Percentiles rank a stretch among this genome's conserved stretches.
Evolutionary conservation across 169 alveolate genomes (phyloP).

Genomic region (Eimeria acervulina): DNA sequence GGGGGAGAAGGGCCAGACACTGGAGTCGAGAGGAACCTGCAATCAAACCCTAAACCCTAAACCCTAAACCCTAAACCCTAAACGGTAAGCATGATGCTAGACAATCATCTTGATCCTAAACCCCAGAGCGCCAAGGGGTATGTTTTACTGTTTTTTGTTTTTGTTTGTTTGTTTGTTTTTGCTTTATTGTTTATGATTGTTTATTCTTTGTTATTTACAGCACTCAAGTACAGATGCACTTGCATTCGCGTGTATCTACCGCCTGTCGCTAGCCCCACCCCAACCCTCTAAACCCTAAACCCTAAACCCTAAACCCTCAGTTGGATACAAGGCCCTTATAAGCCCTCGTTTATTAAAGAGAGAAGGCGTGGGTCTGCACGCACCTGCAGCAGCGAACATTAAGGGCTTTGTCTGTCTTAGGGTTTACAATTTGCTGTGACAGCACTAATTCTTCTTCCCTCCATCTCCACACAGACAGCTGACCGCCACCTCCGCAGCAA

Average conservation of each 20-base stretch:
- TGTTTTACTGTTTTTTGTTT: too few species aligned
- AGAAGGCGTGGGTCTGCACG: too few species aligned
- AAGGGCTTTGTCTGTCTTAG: not conserved
- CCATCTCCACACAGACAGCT: conserved; percentile 68
- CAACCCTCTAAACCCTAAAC: too few species aligned
- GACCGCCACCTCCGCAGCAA: conserved; percentile 60
- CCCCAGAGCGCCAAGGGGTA: too few species aligned
- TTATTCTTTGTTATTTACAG: too few species aligned
- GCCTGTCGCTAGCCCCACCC: not conserved
- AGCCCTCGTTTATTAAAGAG: too few species aligned
- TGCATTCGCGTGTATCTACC: not conserved
- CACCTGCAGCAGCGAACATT: conserved; percentile 63
- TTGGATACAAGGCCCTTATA: too few species aligned
- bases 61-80: conserved; percentile 58
- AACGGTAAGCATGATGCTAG: conserved; percentile 30
- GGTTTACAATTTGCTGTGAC: not conserved
- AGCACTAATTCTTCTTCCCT: conserved; percentile 26
- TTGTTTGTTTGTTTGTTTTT: too few species aligned
- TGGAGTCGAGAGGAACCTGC: not conserved
- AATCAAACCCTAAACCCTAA: conserved; percentile 3
- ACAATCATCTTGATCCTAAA: not conserved
- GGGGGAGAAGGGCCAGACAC: not conserved
- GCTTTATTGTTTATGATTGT: too few species aligned
- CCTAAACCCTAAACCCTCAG: conserved; percentile 44
- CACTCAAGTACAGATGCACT: too few species aligned